These are phyloP conservation scores for Stereocaulon alpinum DNA, from an alignment of 495 filamentous ascomycete species.

Conservation along the genomic window DNA sequence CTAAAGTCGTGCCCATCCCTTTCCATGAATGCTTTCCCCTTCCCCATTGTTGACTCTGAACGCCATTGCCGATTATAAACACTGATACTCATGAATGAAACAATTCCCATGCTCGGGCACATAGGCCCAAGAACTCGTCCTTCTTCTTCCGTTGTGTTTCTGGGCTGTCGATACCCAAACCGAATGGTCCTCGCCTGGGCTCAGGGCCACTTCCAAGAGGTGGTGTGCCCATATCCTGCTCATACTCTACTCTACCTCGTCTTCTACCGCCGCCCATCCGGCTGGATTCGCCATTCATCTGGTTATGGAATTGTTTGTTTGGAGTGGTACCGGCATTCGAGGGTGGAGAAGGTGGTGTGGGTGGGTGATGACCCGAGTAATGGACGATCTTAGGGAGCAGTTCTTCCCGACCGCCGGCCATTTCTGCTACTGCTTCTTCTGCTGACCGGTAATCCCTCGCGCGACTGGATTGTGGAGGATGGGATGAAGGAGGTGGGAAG, in stretches of 20 bases:
- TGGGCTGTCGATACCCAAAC: conserved; percentile 68
- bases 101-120: conserved; percentile 86
- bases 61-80: background rate
- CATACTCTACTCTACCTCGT: conserved; percentile 77
- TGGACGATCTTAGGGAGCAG: conserved; percentile 87
- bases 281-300: conserved; percentile 26
- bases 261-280: conserved; percentile 48
- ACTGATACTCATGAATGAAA: conserved; percentile 68
- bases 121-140: conserved; percentile 83
- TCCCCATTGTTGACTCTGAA: background rate
- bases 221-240: conserved; percentile 68
- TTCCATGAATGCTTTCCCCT: background rate
- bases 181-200: conserved; percentile 59
- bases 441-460: conserved; percentile 87
- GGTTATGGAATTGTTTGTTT: conserved; percentile 24
- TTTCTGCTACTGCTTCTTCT: conserved; percentile 82
- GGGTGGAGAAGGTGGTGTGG: conserved; percentile 82
- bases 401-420: conserved; percentile 85
- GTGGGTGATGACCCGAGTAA: conserved; percentile 82
- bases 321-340: conserved; percentile 25
- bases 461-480: conserved; percentile 42
- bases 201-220: conserved; percentile 55
- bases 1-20: background rate
- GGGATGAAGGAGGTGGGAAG: conserved; percentile 40
- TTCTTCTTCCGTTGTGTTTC: conserved; percentile 81